Evolutionary conservation across 768 basidiomycete species (phyloP), one percentile per base, ranked within the genome.

Genomic region (Cystobasidium ongulense): DNA sequence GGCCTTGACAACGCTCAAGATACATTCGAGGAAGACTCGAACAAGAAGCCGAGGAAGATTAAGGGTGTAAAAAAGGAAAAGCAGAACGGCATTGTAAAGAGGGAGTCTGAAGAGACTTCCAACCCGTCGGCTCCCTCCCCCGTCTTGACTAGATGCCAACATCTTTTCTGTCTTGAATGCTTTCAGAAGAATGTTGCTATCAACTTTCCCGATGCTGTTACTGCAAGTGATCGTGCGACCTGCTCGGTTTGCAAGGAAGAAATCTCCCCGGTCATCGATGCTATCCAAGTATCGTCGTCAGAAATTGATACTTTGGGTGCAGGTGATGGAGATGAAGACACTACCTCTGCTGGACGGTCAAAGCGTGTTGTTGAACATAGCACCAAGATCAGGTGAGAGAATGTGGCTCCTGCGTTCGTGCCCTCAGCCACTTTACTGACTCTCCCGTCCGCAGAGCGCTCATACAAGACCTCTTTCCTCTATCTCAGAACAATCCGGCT

Each of bases 131-230:
- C 41, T 7, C 73, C 63, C 21, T n/a, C 62, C 15, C 87, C 89
- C 0, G 83, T 97, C 65, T 82, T 99, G 79, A 96, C 96, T 15
- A 87, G 89, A 75, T 99, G 96, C 80, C 90, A 92, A 78, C 96
- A 99, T 81, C 84, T 98, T 35, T 97, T 90, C 81, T 99, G 96
- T 82, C 78, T 88, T 11, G 83, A 83, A 31, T 99, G 96, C 82
- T 98, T 92, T 85, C 87, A 88, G 46, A 82, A 84, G 75, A 86
- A 85, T n/a, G 86, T 92, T 50, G 90, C 85, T 75, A 85, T 91
- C 27, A 87, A 86, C 29, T 97, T 90, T 89, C 90, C 92, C 0
- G 15, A 67, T 35, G 86, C 88, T 74, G 85, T 88, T 50, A 76
- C 84, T 23, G 81, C 85, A 25, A 87, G 88, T 65, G 80, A 83